Evolutionary conservation across 1,284 basidiomycete genomes (phyloP), one percentile per base, ranked within the genome.

Genomic region (Pyrrhoderma lamaoense): DNA sequence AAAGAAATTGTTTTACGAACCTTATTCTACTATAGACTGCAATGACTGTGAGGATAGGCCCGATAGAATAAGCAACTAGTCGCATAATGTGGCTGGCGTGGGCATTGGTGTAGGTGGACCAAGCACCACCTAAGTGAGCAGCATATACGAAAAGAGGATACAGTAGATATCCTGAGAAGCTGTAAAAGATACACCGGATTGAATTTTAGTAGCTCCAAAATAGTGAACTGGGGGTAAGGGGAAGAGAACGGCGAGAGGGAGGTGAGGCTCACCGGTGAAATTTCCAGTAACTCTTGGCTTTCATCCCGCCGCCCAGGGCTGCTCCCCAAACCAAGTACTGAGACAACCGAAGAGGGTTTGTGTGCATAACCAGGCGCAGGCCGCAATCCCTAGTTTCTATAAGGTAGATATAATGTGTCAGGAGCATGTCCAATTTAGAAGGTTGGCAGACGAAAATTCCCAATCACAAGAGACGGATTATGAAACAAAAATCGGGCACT

Each of bases 201-300:
- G 1, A 27, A 42, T 18, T 49, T 25, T 8, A 49, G 39, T 25
- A 38, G 42, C 34, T 42, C 14, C 14, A 40, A 5, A 40, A 36
- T 34, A 22, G 42, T 8, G 45, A 27, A 43, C 38, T 44, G 3
- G 31, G 49, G 46, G 35, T 38, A 19, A 48, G 23, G 49, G 36
- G 42, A 37, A 51, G 39, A 25, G 21, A 36, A 22, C 11, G 7
- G 27, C 38, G 39, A 23, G 39, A 38, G 22, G 49, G 50, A 8
- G 31, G 21, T 22, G 50, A 35, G 22, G 59, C 65, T 45, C 56
- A 81, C 83, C 85, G 70, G 59, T 88, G 85, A 56, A 85, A 87
- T 61, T 86, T 87, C 82, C 84, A 87, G n/a, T 85, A 47, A 0
- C 66, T 60, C 61, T 85, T 88, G 21, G 84, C 82, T 63, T 74